These are phyloP conservation scores for Umbelopsis sp. DNA, from an alignment of 371 early-diverging fungal genomes.

Conservation along the genomic window DNA sequence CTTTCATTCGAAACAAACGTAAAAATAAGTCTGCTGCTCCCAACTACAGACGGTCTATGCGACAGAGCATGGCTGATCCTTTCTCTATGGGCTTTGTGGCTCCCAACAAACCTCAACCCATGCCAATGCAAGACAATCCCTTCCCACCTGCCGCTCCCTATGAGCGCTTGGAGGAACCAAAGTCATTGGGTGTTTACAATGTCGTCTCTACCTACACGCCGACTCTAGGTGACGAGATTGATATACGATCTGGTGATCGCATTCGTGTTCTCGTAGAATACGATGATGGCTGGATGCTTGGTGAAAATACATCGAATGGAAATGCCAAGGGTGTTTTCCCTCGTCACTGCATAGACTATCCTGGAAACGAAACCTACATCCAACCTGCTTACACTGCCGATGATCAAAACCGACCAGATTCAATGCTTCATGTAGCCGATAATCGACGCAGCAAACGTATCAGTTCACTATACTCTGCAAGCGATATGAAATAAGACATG, in stretches of 20 bases:
- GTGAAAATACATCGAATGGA: constrained; percentile 63
- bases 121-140: constrained; percentile 11
- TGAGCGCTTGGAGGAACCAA: constrained; percentile 23
- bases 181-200: constrained; percentile 50
- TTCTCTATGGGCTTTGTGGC: constrained; percentile 25
- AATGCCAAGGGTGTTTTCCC: constrained; percentile 70
- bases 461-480: constrained; percentile 20
- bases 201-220: constrained; percentile 66
- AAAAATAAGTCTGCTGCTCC: constrained; percentile 32
- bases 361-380: constrained; percentile 4
- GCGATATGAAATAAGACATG: constrained; percentile 3
- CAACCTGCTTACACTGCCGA: background rate
- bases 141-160: constrained; percentile 19
- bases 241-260: constrained; percentile 64
- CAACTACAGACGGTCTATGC: constrained; percentile 1
- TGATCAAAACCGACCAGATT: background rate
- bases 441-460: constrained; percentile 19
- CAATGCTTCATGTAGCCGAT: constrained; percentile 12
- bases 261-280: constrained; percentile 66
- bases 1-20: constrained; percentile 35
- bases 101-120: constrained; percentile 8
- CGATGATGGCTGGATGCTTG: constrained; percentile 76
- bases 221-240: constrained; percentile 69
- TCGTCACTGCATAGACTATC: constrained; percentile 56
- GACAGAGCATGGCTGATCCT: constrained; percentile 19